These are phyloP conservation scores for Apiospora malaysiana DNA, from an alignment of 2,329 filamentous ascomycete species.

Conservation along the genomic window DNA sequence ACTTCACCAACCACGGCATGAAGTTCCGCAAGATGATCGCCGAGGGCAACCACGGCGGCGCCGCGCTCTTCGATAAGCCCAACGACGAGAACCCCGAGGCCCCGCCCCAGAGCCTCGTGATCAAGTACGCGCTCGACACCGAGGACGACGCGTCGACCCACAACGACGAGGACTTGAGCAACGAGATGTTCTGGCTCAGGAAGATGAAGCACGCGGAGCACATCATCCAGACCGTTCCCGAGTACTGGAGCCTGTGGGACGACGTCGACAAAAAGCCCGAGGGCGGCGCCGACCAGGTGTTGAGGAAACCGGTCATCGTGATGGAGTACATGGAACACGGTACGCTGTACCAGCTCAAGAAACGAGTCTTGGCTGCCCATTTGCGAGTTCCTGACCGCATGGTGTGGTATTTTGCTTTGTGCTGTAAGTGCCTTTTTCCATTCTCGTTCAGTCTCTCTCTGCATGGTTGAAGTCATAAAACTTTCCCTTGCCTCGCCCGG, in stretches of 20 bases:
- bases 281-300: background rate
- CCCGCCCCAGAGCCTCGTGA: background rate
- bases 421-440: background rate
- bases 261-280: background rate
- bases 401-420: background rate
- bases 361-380: background rate
- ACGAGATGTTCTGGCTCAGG: constrained; percentile 7
- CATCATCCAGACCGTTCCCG: background rate
- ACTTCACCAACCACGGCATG: background rate
- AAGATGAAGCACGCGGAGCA: background rate
- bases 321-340: constrained; percentile 12
- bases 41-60: constrained; percentile 2
- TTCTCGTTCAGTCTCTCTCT: background rate
- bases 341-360: background rate
- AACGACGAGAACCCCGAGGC: background rate
- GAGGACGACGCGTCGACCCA: background rate
- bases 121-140: constrained; percentile 14
- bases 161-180: background rate
- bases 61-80: background rate
- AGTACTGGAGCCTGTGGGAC: background rate
- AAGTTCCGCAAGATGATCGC: background rate
- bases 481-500: background rate
- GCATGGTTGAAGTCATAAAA: too few relatives aligned
- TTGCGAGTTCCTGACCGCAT: background rate
- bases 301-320: background rate